phyloP scores from a whole-genome alignment of 2,329 filamentous ascomycete species.

The Claviceps sp. region DNA sequence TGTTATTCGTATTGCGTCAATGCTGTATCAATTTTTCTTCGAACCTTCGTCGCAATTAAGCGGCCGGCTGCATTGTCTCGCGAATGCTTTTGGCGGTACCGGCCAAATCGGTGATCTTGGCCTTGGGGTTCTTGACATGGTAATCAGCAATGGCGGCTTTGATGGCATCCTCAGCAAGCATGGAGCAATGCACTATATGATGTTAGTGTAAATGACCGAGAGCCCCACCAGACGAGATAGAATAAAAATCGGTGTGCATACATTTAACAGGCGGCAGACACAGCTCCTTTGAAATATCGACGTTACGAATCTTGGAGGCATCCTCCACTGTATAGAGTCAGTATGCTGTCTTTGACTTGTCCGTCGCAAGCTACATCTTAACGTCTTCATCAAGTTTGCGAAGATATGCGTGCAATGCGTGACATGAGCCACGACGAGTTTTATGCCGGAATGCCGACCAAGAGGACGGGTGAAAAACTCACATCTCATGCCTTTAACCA shows the following conservation, averaged over 20 bases:
- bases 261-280: slow-evolving; percentile 79
- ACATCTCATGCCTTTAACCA: slow-evolving; percentile 79
- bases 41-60: neutral
- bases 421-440: neutral
- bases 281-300: slow-evolving; percentile 94
- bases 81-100: slow-evolving; percentile 42
- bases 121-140: slow-evolving; percentile 56
- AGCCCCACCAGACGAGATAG: neutral
- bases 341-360: neutral
- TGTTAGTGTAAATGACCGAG: neutral
- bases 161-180: slow-evolving; percentile 85
- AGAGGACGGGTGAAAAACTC: neutral
- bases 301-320: slow-evolving; percentile 85
- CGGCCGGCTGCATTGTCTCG: slow-evolving; percentile 8
- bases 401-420: neutral
- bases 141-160: slow-evolving; percentile 84
- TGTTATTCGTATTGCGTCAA: no score
- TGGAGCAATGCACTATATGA: slow-evolving; percentile 69
- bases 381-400: neutral
- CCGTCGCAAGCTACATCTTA: neutral
- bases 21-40: slow-evolving; percentile 1
- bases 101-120: slow-evolving; percentile 57
- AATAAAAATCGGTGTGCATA: slow-evolving; percentile 30
- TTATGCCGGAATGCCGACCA: neutral
- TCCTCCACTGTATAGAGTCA: slow-evolving; percentile 51